Percentiles rank a stretch among this genome's conserved stretches.
These are phyloP conservation scores for Pittosporum tobira DNA, from an alignment of 129 eudicot species.

Conservation along the genomic window DNA sequence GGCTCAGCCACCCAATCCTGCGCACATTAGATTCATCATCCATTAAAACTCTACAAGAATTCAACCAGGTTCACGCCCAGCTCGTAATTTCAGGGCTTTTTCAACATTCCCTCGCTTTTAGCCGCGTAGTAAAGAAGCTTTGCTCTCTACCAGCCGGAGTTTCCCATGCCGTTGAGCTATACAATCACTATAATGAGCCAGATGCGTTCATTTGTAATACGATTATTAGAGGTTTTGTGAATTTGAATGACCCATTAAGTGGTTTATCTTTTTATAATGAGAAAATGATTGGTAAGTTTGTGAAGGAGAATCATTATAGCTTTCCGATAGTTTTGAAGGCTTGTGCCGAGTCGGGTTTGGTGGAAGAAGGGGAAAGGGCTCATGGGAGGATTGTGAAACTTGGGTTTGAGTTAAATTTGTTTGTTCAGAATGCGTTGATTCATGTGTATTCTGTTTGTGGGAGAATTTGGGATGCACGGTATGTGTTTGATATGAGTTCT, in stretches of 20 bases:
- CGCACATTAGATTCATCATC: conserved; percentile 28
- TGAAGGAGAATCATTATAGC: conserved; percentile 41
- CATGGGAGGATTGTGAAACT: conserved; percentile 35
- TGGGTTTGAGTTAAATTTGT: conserved; percentile 61
- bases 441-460: conserved; percentile 44
- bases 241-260: conserved; percentile 18
- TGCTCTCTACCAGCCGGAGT: conserved; percentile 29
- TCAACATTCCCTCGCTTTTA: conserved; percentile 43
- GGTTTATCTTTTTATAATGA: conserved; percentile 31
- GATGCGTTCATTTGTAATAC: conserved; percentile 67
- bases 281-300: conserved; percentile 27
- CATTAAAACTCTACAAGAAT: conserved; percentile 12
- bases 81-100: conserved; percentile 45
- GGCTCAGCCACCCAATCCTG: conserved; percentile 40
- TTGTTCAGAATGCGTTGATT: conserved; percentile 37
- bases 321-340: conserved; percentile 46
- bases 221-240: conserved; percentile 35
- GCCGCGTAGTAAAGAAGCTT: conserved; percentile 51
- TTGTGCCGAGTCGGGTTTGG: conserved; percentile 35
- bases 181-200: conserved; percentile 24
- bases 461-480: conserved; percentile 32
- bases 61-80: conserved; percentile 57
- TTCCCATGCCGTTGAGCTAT: conserved; percentile 30
- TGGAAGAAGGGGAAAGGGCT: conserved; percentile 39
- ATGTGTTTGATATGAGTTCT: conserved; percentile 41